These are phyloP conservation scores for Castanospermum australe DNA, from an alignment of 306 rosid species.

Conservation along the genomic window DNA sequence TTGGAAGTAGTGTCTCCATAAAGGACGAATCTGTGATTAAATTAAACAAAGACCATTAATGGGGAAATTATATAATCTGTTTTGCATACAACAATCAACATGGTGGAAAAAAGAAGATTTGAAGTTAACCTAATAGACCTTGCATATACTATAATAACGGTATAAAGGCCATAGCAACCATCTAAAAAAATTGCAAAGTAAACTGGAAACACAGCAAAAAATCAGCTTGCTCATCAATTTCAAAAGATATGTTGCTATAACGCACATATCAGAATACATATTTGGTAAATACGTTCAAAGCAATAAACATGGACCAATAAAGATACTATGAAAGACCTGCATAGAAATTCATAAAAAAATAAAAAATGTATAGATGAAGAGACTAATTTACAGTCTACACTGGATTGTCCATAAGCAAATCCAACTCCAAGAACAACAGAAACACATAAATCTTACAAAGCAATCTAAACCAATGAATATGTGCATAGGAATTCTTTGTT, in stretches of 20 bases:
- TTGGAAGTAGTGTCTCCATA: constrained; percentile 47
- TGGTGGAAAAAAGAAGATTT: background rate
- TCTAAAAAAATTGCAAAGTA: background rate
- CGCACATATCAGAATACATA: background rate
- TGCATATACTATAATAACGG: background rate
- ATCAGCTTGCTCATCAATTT: background rate
- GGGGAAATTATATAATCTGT: background rate
- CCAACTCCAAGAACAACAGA: background rate
- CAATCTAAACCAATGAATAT: background rate
- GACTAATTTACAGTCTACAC: background rate
- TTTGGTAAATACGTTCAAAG: background rate
- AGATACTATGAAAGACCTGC: background rate
- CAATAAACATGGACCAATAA: background rate
- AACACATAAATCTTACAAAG: background rate
- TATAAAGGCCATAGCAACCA: background rate
- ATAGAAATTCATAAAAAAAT: background rate
- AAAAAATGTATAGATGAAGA: background rate
- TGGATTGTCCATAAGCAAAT: background rate
- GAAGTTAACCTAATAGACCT: background rate
- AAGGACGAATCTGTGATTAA: constrained; percentile 34
- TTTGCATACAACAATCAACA: background rate
- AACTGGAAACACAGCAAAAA: background rate
- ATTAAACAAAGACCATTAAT: background rate
- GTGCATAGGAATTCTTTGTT: background rate
- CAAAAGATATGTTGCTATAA: background rate